Base-by-base conservation (phyloP, 805 yeast genomes). In the Hanseniaspora lindneri region DNA sequence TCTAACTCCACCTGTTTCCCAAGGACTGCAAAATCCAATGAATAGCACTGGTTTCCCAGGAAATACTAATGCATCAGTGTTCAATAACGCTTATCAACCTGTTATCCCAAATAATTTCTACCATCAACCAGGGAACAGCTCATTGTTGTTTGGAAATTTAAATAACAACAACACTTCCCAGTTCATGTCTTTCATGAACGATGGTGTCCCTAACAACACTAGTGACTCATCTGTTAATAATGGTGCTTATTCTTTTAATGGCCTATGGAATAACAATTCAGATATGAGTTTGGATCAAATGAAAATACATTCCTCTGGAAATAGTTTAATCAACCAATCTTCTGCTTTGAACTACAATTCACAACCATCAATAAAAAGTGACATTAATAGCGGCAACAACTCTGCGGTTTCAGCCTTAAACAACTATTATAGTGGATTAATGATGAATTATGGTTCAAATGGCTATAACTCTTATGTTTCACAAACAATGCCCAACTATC, bases 371-470 rank as follows among this genome's bases (percentile, higher is more conserved):
- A 20, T 21, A 35, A 4, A 4, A 3, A 35, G 14, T 35, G 39
- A 35, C n/a, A 8, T 8, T 7, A 35, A 35, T 8, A 19, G 21
- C 27, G 21, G 13, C 14, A 19, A 13, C 9, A 34, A 34, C 37
- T 8, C 37, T 17, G 23, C 23, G 14, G 27, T 30, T 37, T 20
- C 28, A 8, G 41, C 25, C 3, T n/a, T 37, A n/a, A 24, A 11
- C 41, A 37, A n/a, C 17, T 37, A 37, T 24, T 37, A 37, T 20
- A 37, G 25, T n/a, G 41, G 41, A n/a, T 13, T 37, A 14, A 37
- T 37, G 41, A 29, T 24, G 16, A 37, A 37, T 16, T 37, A 37
- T 16, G 41, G 29, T 8, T n/a, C 24, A 4, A 21, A 21, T 19
- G 27, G 4, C n/a, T 13, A 20, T 21, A 20, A 4, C 13, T 6